Evolutionary conservation across 1,284 basidiomycete genomes (phyloP).

Genomic region (Cryptococcus sp.): DNA sequence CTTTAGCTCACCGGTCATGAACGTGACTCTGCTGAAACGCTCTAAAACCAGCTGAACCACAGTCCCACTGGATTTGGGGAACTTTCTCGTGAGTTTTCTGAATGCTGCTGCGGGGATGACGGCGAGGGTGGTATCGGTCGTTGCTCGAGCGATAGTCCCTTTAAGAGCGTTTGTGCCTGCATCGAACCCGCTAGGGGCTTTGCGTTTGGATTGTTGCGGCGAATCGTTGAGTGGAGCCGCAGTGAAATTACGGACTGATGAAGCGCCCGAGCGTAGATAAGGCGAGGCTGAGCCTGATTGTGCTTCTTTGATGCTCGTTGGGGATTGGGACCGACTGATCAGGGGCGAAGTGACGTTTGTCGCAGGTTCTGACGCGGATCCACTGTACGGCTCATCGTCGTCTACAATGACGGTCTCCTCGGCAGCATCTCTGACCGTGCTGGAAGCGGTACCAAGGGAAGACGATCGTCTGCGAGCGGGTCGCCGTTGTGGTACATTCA

Average conservation of each 20-base stretch:
- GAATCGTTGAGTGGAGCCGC: slow-evolving; percentile 5
- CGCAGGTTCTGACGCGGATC: slow-evolving; percentile 2
- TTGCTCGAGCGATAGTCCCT: slow-evolving; percentile 76
- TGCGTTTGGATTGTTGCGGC: neutral
- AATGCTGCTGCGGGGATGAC: slow-evolving; percentile 99
- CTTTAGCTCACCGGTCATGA: slow-evolving; percentile 59
- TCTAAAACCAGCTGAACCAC: slow-evolving; percentile 75
- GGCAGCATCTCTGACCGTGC: neutral
- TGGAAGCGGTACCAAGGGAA: slow-evolving; percentile 8
- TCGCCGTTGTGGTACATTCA: neutral
- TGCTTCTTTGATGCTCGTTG: neutral
- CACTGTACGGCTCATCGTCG: neutral
- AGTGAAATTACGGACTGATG: slow-evolving; percentile 1
- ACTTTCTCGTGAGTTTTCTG: slow-evolving; percentile 76
- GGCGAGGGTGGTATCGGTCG: slow-evolving; percentile 92
- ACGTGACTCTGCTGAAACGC: slow-evolving; percentile 93
- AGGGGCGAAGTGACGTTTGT: slow-evolving; percentile 3
- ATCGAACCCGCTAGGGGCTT: slow-evolving; percentile 1
- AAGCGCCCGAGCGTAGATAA: neutral
- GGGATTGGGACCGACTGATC: neutral
- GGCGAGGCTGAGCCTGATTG: slow-evolving; percentile 15
- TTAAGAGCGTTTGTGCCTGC: slow-evolving; percentile 24
- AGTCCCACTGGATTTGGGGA: slow-evolving; percentile 93
- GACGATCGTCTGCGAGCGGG: slow-evolving; percentile 9
- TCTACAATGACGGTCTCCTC: neutral